Evolutionary conservation across 1,284 basidiomycete species (phyloP).

Genomic region (Kwoniella shivajii): DNA sequence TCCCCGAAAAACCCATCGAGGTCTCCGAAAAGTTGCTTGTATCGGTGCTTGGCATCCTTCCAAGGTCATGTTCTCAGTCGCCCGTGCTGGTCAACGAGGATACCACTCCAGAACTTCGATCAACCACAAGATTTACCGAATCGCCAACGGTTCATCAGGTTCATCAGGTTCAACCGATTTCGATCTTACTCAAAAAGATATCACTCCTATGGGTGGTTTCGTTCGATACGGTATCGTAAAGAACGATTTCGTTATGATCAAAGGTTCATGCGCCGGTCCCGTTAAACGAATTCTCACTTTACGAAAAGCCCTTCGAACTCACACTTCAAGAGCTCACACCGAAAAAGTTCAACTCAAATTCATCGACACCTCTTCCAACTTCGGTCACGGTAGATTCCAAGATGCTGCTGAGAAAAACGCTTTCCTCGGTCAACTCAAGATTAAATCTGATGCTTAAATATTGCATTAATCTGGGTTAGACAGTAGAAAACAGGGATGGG

Average conservation of each 20-base stretch:
- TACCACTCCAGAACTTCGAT: conserved; percentile 98
- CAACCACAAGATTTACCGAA: conserved; percentile 99
- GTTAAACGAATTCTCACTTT: conserved; percentile 82
- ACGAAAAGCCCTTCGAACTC: conserved; percentile 45
- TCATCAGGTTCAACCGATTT: conserved; percentile 90
- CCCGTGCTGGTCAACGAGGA: conserved; percentile 99
- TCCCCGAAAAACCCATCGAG: conserved; percentile 69
- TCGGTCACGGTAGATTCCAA: conserved; percentile 66
- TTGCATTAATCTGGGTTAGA: background rate
- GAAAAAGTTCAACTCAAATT: conserved; percentile 95
- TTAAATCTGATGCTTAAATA: conserved; percentile 44
- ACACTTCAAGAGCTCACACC: conserved; percentile 59
- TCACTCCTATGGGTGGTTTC: conserved; percentile 99
- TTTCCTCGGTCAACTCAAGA: conserved; percentile 74
- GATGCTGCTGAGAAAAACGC: conserved; percentile 91
- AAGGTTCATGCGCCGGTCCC: conserved; percentile 90
- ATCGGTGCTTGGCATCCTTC: conserved; percentile 66
- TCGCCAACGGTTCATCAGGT: conserved; percentile 78
- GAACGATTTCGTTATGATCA: conserved; percentile 97
- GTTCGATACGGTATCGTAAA: conserved; percentile 96
- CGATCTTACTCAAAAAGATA: conserved; percentile 89
- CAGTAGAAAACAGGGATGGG: background rate
- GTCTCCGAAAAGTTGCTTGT: conserved; percentile 99
- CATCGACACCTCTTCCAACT: conserved; percentile 95
- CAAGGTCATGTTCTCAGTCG: conserved; percentile 97